Evolutionary conservation across 2,329 filamentous ascomycete genomes (phyloP).

Genomic region (Phialophora chinensis): DNA sequence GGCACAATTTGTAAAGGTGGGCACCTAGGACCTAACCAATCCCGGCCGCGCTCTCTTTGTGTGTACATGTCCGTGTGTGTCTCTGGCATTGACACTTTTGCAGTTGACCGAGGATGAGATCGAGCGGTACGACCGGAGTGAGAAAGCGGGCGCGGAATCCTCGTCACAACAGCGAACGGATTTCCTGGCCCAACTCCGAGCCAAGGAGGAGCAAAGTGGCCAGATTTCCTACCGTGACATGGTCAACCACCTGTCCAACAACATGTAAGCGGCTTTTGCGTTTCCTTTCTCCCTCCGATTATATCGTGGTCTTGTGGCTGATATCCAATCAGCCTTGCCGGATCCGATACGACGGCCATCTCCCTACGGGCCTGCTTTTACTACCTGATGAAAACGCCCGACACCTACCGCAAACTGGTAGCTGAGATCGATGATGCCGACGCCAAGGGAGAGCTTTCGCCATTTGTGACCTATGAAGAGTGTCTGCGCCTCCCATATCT

Average conservation of each 20-base stretch:
- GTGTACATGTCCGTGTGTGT: too few relatives aligned
- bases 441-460: conserved; percentile 7
- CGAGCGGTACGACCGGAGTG: conserved; percentile 9
- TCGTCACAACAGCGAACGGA: conserved; percentile 11
- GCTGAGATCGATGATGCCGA: conserved; percentile 55
- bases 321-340: conserved; percentile 13
- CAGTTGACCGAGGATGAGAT: conserved; percentile 19
- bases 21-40: background rate
- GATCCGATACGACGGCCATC: conserved; percentile 43
- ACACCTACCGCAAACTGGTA: conserved; percentile 48
- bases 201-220: conserved; percentile 18
- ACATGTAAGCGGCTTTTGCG: conserved; percentile 9
- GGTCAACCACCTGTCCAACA: conserved; percentile 27
- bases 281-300: background rate
- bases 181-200: conserved; percentile 22
- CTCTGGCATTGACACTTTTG: background rate
- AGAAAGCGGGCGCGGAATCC: background rate
- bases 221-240: conserved; percentile 14
- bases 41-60: background rate
- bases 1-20: background rate
- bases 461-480: conserved; percentile 26
- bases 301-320: background rate
- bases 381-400: conserved; percentile 39
- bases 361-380: conserved; percentile 43
- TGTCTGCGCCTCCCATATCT: conserved; percentile 47